phyloP scores from a whole-genome alignment of 306 rosid species.

The Sophora flavescens region DNA sequence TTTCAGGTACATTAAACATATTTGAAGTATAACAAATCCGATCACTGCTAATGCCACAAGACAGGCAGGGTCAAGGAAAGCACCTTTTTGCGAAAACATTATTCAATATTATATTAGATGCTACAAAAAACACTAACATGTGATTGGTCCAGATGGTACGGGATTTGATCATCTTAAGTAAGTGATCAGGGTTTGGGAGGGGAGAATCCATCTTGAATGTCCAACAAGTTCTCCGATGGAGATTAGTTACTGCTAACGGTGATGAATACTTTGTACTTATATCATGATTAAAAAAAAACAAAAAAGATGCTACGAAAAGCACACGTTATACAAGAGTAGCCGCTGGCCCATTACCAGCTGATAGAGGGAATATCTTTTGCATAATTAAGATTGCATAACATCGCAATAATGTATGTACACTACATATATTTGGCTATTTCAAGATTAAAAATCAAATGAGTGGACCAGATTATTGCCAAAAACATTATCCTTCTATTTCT shows the following conservation, averaged over 20 bases:
- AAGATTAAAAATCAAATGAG: conserved; percentile 9
- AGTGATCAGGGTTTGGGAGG: too few species aligned
- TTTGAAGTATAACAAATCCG: conserved; percentile 26
- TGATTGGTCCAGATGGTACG: too few species aligned
- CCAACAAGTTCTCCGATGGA: too few species aligned
- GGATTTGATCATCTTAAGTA: too few species aligned
- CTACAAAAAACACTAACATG: neutral
- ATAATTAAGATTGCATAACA: conserved; percentile 31
- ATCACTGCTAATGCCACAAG: conserved; percentile 39
- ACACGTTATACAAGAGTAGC: conserved; percentile 9
- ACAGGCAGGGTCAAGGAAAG: conserved; percentile 43
- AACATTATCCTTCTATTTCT: neutral
- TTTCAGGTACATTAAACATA: conserved; percentile 12
- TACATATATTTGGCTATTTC: conserved; percentile 19
- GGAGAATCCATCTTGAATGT: too few species aligned
- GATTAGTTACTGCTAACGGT: too few species aligned
- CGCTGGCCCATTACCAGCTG: conserved; percentile 43
- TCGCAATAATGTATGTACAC: conserved; percentile 21
- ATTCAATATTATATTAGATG: conserved; percentile 31
- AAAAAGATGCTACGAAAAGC: neutral
- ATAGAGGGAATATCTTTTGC: neutral
- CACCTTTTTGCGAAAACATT: conserved; percentile 36
- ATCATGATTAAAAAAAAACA: too few species aligned
- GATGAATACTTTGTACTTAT: too few species aligned
- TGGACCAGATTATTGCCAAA: conserved; percentile 27